Evolutionary conservation across 352 stramenopile species (phyloP).

Genomic region (Phytophthora boehmeriae): DNA sequence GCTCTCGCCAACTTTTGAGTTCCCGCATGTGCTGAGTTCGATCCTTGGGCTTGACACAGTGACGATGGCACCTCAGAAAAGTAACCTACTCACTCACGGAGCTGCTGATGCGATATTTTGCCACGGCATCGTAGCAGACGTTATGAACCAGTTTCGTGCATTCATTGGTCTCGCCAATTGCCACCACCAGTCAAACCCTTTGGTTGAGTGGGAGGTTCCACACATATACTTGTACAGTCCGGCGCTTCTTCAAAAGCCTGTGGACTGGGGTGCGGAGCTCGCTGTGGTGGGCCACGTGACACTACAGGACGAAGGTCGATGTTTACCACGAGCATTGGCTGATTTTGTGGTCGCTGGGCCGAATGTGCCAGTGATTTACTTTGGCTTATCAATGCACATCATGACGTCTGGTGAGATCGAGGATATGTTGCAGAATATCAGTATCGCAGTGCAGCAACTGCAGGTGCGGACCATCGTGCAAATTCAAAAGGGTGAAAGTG

Average conservation of each 20-base stretch:
- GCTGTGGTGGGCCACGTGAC: constrained; percentile 39
- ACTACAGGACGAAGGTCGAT: constrained; percentile 8
- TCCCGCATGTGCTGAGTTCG: constrained; percentile 44
- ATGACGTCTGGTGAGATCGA: constrained; percentile 27
- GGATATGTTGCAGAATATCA: constrained; percentile 38
- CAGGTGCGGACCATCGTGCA: constrained; percentile 51
- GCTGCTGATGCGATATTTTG: constrained; percentile 29
- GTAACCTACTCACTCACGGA: constrained; percentile 36
- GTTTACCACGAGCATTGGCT: not conserved
- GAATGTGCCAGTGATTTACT: constrained; percentile 37
- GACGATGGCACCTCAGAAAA: constrained; percentile 24
- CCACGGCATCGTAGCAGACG: constrained; percentile 35
- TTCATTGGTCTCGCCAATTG: constrained; percentile 36
- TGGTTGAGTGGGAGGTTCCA: constrained; percentile 43
- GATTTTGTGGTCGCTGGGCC: constrained; percentile 13
- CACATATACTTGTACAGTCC: constrained; percentile 51
- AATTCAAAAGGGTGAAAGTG: constrained; percentile 9
- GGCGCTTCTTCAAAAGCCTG: constrained; percentile 33
- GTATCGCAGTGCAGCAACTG: constrained; percentile 27
- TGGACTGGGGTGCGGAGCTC: constrained; percentile 51
- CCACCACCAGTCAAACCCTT: constrained; percentile 18
- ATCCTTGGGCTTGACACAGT: constrained; percentile 8
- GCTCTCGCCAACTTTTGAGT: constrained; percentile 41
- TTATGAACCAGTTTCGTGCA: constrained; percentile 44
- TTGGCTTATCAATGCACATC: constrained; percentile 31